Evolutionary conservation across 176 grass and related monocot species (phyloP), one percentile per base, ranked within the genome.

Genomic region (Eleusine coracana): DNA sequence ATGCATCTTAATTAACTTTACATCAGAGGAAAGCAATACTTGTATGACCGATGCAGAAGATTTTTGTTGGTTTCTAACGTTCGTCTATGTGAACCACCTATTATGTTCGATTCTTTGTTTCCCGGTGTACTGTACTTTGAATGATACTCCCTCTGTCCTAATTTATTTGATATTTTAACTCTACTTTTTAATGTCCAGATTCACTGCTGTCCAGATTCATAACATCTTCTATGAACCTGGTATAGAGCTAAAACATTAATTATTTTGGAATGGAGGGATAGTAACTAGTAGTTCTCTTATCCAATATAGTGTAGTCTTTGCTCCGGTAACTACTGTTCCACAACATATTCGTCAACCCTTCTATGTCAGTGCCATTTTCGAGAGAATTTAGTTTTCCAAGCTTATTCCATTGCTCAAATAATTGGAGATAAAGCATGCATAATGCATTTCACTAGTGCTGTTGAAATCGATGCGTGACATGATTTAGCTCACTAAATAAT

Each of bases 261-360:
- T 25, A 25, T 25, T 25, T 25, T 25, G 25, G 25, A 25, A 25
- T 25, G 25, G 25, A 25, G 25, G 25, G 25, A 25, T 25, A 25
- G 25, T 66, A 66, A 50, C 15, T 9, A 56, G 4, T 49, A 25
- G 25, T 25, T 25, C 25, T 75, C 51, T 66, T 21, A 86, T 73
- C 56, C 75, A 77, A 86, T 86, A 86, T 86, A 98, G 92, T 92
- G 66, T 85, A 10, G 45, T 98, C 89, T 52, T 98, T 39, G 45
- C 67, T 73, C 96, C 90, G 71, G 82, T 98, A 56, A 84, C 96
- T 70, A 87, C 82, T 51, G 84, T 95, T 55, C 96, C 96, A 27
- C 50, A 91, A 62, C 86, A 95, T 89, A 86, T 97, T 81, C 69
- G 92, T 65, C 95, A 97, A 31, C 90, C 95, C 31, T 94, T 97